A percentile compares a stretch with the other conserved stretches of the same genome.
These are phyloP conservation scores for Scenedesmus sp. DNA, from an alignment of 163 green algal species.

Conservation along the genomic window DNA sequence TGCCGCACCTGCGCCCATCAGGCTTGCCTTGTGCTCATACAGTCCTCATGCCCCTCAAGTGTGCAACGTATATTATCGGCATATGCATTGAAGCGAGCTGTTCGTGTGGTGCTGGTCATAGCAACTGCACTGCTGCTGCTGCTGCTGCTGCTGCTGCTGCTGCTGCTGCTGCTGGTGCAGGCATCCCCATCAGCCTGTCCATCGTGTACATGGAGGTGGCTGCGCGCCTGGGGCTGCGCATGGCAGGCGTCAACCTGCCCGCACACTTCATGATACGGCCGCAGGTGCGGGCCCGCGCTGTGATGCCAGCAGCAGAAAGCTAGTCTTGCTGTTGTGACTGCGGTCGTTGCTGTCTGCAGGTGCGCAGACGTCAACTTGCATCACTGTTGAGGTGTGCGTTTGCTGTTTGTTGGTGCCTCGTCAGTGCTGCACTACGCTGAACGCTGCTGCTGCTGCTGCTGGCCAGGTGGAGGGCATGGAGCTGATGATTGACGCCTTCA, in stretches of 20 bases:
- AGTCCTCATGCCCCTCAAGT: no score
- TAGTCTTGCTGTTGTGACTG: no score
- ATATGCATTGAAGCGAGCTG: neutral
- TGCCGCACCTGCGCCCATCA: no score
- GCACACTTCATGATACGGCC: conserved; percentile 53
- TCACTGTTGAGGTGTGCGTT: no score
- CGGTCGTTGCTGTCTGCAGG: no score
- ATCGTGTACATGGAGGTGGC: conserved; percentile 74
- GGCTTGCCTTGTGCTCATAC: no score
- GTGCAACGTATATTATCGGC: no score
- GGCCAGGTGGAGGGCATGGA: conserved; percentile 32
- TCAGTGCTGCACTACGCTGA: no score
- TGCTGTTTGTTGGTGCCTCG: no score
- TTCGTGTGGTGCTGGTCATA: no score
- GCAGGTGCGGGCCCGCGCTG: neutral
- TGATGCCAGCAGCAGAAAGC: neutral
- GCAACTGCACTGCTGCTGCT: neutral
- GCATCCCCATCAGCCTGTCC: conserved; percentile 55
- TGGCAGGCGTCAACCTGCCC: conserved; percentile 74
- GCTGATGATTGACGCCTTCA: conserved; percentile 49
- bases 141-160: neutral
- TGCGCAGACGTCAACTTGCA: no score
- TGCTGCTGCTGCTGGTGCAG: neutral
- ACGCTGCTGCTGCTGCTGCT: neutral
- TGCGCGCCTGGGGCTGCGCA: conserved; percentile 48